These are phyloP conservation scores for Monotropa hypopitys DNA, from an alignment of 179 eudicot genomes.

Conservation along the genomic window DNA sequence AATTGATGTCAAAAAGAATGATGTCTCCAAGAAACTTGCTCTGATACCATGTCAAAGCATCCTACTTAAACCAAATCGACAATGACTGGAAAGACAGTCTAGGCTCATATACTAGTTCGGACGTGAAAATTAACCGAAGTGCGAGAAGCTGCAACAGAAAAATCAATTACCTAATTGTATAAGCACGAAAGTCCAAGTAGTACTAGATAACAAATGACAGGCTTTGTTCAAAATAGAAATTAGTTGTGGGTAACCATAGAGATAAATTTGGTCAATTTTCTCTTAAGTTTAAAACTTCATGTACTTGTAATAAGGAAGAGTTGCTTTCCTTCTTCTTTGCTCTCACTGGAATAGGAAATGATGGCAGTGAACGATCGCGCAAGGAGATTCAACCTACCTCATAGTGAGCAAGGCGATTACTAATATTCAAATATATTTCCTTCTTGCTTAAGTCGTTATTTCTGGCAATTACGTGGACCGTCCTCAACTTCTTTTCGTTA, in stretches of 20 bases:
- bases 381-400: no score
- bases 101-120: background rate
- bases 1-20: background rate
- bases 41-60: background rate
- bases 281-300: no score
- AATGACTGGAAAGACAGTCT: background rate
- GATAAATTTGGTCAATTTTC: no score
- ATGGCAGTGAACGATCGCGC: no score
- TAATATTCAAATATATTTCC: no score
- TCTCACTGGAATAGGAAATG: no score
- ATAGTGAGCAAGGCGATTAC: no score
- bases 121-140: background rate
- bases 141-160: background rate
- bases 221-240: background rate
- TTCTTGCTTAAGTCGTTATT: no score
- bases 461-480: no score
- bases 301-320: no score
- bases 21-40: background rate
- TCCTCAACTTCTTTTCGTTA: no score
- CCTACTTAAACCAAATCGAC: background rate
- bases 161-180: background rate
- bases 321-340: no score
- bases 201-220: background rate
- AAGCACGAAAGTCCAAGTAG: background rate
- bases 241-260: background rate